A percentile compares a stretch with the other conserved stretches of the same genome.
Conservation (phyloP, 2,329 filamentous ascomycete species). For the Xylariaceae sp. region DNA sequence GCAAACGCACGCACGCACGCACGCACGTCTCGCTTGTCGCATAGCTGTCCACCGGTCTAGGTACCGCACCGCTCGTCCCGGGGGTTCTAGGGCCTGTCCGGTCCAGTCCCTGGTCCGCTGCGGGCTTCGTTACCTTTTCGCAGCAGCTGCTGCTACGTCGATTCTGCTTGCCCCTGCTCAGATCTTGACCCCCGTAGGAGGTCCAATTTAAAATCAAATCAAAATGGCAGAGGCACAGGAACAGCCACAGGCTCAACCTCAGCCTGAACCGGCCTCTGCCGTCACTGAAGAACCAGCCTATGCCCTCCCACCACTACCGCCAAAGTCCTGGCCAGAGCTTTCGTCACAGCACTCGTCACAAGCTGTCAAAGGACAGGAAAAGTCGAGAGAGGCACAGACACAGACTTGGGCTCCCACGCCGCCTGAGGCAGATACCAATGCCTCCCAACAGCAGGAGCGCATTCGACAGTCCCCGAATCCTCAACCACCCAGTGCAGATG, state of each 20-base stretch:
- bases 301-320: slow-evolving; percentile 37
- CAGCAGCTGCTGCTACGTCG: slow-evolving; percentile 33
- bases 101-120: slow-evolving; percentile 41
- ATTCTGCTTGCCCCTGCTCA: slow-evolving; percentile 44
- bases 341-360: slow-evolving; percentile 37
- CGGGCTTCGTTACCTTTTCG: slow-evolving; percentile 44
- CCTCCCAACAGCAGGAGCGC: slow-evolving; percentile 35
- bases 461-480: slow-evolving; percentile 34
- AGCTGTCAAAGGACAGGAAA: slow-evolving; percentile 36
- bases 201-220: slow-evolving; percentile 48
- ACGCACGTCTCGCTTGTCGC: slow-evolving; percentile 33
- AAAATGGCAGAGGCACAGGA: slow-evolving; percentile 46
- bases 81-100: slow-evolving; percentile 33
- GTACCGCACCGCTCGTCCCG: slow-evolving; percentile 31
- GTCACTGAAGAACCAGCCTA: slow-evolving; percentile 42
- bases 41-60: slow-evolving; percentile 34
- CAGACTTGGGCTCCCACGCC: slow-evolving; percentile 35
- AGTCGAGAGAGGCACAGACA: slow-evolving; percentile 39
- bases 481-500: slow-evolving; percentile 36
- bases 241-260: slow-evolving; percentile 46
- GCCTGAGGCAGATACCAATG: slow-evolving; percentile 36
- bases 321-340: slow-evolving; percentile 21
- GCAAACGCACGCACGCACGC: slow-evolving; percentile 21
- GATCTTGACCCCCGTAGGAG: slow-evolving; percentile 44
- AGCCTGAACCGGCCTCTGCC: slow-evolving; percentile 41